Base-by-base conservation (phyloP, 176 grass and related monocot species). In the Canna indica region DNA sequence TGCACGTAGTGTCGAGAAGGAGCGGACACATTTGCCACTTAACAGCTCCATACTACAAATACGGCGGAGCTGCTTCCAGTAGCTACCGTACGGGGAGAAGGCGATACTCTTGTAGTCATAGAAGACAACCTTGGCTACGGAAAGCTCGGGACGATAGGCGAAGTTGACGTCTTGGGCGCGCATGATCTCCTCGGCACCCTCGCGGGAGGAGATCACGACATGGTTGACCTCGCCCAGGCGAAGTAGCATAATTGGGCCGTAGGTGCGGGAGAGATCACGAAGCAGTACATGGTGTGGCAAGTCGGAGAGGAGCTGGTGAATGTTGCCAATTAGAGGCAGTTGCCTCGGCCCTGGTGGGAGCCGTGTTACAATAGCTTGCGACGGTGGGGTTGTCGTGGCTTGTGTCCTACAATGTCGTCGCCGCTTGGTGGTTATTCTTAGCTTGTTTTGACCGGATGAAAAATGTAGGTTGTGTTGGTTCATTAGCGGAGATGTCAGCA, bases 61-160 rank as follows among this genome's bases (percentile, higher is more conserved):
- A 61, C 73, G 85, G 3, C 84, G 84, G 4, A 83, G 44, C 61
- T 90, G 91, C 41, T 80, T 75, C 91, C 87, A 95, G 77, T 85
- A 73, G 0, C 9, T 1, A 3, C 53, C 18, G 53, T 58, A 58
- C 8, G 53, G 8, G 53, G 87, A 78, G 60, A 87, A 90, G 76
- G 79, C 47, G 59, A 95, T 85, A 66, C 83, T 81, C 3, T 33
- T 44, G 53, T 70, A 72, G 25, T 54, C 75, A 80, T 60, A 75
- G 31, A 47, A 69, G 5, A 85, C 12, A 22, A 59, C 77, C 36
- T 79, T 29, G 25, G 75, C 46, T 14, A 80, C 83, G 36, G 81
- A 22, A 38, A 70, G 78, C n/a, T 80, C 42, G 9, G 87, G 85
- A 20, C 91, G 82, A 12, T 61, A 31, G 27, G 87, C 73, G 65